A percentile compares a stretch with the other conserved stretches of the same genome.
Evolutionary conservation across 2,329 filamentous ascomycete species (phyloP).

Genomic region (Neocucurbitaria cava): DNA sequence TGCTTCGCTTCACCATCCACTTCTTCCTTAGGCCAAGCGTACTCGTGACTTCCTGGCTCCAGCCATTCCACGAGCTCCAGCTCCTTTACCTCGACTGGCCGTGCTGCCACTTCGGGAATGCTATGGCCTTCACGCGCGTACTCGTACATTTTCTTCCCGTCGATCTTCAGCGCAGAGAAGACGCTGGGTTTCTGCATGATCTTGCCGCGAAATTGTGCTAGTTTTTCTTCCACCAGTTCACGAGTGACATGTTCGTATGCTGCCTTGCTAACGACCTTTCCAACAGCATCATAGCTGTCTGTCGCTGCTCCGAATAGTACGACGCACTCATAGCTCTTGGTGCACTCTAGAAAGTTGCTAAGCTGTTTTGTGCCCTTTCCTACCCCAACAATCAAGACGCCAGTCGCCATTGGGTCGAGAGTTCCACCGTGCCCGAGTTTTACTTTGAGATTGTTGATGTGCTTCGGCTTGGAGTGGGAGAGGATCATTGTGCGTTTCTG

Average conservation of each 20-base stretch:
- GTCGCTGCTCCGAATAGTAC: conserved; percentile 91
- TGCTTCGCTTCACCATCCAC: conserved; percentile 76
- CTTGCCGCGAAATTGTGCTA: conserved; percentile 78
- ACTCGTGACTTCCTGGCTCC: conserved; percentile 80
- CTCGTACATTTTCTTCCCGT: conserved; percentile 94
- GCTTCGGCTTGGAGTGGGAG: conserved; percentile 63
- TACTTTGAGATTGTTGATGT: conserved; percentile 64
- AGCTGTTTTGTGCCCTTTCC: conserved; percentile 88
- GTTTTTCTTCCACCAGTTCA: conserved; percentile 76
- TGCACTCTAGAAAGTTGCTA: conserved; percentile 80
- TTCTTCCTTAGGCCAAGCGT: conserved; percentile 80
- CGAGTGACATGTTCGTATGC: conserved; percentile 82
- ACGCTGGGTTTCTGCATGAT: conserved; percentile 91
- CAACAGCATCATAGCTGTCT: conserved; percentile 87
- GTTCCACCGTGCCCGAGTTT: conserved; percentile 98
- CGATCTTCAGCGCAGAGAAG: conserved; percentile 90
- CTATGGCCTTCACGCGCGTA: conserved; percentile 90
- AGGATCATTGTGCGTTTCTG: conserved; percentile 66
- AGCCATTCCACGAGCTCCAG: conserved; percentile 84
- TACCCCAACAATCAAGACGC: conserved; percentile 87
- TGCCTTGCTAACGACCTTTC: conserved; percentile 79
- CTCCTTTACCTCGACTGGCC: conserved; percentile 78
- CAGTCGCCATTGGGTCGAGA: conserved; percentile 90
- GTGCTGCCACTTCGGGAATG: conserved; percentile 83
- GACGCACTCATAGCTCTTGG: conserved; percentile 90